phyloP scores from a whole-genome alignment of 2,329 filamentous ascomycete species.

The Sodiomyces alkalinus region DNA sequence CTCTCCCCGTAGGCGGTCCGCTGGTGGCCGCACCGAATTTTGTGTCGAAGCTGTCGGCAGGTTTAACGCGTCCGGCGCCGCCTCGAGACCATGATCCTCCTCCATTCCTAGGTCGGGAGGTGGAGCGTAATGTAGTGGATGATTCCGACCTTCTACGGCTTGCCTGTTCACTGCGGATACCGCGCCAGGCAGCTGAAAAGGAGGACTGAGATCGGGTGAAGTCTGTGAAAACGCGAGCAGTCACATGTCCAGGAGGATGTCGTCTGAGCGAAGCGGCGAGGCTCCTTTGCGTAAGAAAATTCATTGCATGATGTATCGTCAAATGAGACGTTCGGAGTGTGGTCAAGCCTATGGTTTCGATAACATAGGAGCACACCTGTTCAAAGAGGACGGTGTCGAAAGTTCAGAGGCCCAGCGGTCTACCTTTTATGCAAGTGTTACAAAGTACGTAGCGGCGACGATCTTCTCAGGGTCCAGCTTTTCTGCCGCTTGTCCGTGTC shows the following conservation, averaged over 20 bases:
- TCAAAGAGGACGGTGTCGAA: too few relatives aligned
- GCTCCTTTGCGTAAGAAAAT: conserved; percentile 5
- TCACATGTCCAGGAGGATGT: too few relatives aligned
- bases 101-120: not conserved
- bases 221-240: too few relatives aligned
- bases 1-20: not conserved
- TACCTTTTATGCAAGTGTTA: too few relatives aligned
- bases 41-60: not conserved
- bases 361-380: too few relatives aligned
- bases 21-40: not conserved
- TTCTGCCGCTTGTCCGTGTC: too few relatives aligned
- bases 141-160: conserved; percentile 5
- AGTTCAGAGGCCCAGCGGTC: too few relatives aligned
- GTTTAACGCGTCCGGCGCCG: not conserved
- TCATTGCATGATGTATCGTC: conserved; percentile 9
- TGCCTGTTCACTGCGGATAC: conserved; percentile 33
- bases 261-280: conserved; percentile 2
- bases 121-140: not conserved
- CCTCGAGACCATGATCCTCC: not conserved
- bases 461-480: too few relatives aligned
- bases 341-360: too few relatives aligned
- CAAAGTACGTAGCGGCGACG: too few relatives aligned
- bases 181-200: conserved; percentile 55
- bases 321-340: not conserved
- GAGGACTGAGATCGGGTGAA: conserved; percentile 5